These are phyloP conservation scores for Acanthamoeba rhysodes DNA, from an alignment of 208 protist species.

Conservation along the genomic window DNA sequence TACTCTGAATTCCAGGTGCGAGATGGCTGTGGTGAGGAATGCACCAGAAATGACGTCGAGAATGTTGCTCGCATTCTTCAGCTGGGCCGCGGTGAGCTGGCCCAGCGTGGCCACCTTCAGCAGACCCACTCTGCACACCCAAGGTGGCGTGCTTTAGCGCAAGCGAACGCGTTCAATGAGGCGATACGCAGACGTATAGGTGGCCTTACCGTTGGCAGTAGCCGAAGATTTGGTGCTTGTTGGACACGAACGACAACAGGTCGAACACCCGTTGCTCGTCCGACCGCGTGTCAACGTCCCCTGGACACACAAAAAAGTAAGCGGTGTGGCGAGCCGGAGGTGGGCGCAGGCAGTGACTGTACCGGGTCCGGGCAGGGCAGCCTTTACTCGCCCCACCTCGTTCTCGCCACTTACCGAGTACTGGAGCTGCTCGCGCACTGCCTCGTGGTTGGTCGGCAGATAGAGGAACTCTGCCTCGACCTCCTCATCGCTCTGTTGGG, in stretches of 20 bases:
- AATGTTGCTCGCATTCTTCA: neutral
- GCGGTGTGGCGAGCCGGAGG: neutral
- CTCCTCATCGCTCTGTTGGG: neutral
- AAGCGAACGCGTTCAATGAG: neutral
- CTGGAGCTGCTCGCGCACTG: neutral
- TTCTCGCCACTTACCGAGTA: neutral
- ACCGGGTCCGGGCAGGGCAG: neutral
- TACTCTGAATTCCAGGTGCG: too few species aligned
- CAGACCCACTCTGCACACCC: neutral
- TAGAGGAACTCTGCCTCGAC: neutral
- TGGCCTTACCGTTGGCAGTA: neutral
- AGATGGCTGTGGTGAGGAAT: neutral
- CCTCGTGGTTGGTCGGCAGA: slow-evolving; percentile 25
- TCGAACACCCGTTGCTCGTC: neutral
- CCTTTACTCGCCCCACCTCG: neutral
- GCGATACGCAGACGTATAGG: too few species aligned
- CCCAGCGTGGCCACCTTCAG: neutral
- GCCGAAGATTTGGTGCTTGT: neutral
- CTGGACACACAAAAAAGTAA: neutral
- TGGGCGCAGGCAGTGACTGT: neutral
- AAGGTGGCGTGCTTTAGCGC: neutral
- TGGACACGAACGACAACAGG: neutral
- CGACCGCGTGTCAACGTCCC: neutral
- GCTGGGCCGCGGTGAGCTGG: neutral
- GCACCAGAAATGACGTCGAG: neutral